These are phyloP conservation scores for Leptographium flavum DNA, from an alignment of 2,329 filamentous ascomycete genomes.

Conservation along the genomic window DNA sequence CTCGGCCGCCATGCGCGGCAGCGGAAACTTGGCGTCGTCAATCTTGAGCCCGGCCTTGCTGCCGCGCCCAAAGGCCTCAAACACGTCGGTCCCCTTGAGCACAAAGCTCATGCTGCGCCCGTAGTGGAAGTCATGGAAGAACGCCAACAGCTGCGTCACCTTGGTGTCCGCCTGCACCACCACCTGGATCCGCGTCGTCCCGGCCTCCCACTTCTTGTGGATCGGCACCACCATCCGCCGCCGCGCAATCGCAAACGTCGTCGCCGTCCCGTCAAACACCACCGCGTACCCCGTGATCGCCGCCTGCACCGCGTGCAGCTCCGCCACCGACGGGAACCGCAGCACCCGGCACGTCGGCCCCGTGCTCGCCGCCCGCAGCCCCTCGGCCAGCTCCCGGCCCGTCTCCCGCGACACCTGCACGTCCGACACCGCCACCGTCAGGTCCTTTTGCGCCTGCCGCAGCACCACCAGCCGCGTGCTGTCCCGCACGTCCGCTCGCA, in stretches of 20 bases:
- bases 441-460: conserved; percentile 60
- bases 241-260: conserved; percentile 66
- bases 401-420: conserved; percentile 48
- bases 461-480: conserved; percentile 50
- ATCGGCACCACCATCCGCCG: conserved; percentile 83
- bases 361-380: conserved; percentile 42
- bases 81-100: conserved; percentile 70
- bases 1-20: conserved; percentile 48
- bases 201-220: conserved; percentile 87
- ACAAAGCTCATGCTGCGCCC: conserved; percentile 82
- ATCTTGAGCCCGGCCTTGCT: conserved; percentile 65
- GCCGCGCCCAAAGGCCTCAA: conserved; percentile 52
- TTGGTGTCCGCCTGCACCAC: conserved; percentile 56
- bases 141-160: conserved; percentile 64
- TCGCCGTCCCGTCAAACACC: conserved; percentile 56
- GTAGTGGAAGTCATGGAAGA: conserved; percentile 78
- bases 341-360: conserved; percentile 57
- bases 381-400: conserved; percentile 46
- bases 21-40: conserved; percentile 79
- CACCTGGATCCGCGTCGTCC: conserved; percentile 65
- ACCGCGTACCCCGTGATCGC: conserved; percentile 72
- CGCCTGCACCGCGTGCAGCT: conserved; percentile 66
- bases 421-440: conserved; percentile 63
- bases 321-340: conserved; percentile 48
- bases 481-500: conserved; percentile 49